Evolutionary conservation across 306 rosid species (phyloP).

Genomic region (Lathyrus aphaca): DNA sequence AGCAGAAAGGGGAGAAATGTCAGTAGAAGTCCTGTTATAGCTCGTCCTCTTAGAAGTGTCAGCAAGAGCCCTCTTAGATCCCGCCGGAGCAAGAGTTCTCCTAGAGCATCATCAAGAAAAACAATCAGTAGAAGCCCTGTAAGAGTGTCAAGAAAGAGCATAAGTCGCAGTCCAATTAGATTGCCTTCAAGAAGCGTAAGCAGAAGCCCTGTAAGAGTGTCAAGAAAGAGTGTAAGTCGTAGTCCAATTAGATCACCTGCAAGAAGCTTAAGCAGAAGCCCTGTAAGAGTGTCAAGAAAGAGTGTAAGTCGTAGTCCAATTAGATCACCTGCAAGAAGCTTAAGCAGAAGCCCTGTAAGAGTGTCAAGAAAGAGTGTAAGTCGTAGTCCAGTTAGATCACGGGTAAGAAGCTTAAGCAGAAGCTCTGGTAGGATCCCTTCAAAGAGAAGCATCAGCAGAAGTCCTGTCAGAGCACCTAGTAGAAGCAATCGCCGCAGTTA

Average conservation of each 20-base stretch:
- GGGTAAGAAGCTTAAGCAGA: slow-evolving; percentile 83
- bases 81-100: slow-evolving; percentile 65
- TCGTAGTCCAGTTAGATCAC: slow-evolving; percentile 70
- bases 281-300: slow-evolving; percentile 60
- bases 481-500: slow-evolving; percentile 71
- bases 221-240: slow-evolving; percentile 62
- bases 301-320: slow-evolving; percentile 74
- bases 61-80: slow-evolving; percentile 54
- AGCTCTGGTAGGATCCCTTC: slow-evolving; percentile 74
- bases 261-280: slow-evolving; percentile 88
- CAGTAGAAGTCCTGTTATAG: slow-evolving; percentile 41
- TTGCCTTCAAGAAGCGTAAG: slow-evolving; percentile 42
- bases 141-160: slow-evolving; percentile 55
- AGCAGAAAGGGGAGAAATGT: slow-evolving; percentile 17
- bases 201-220: slow-evolving; percentile 73
- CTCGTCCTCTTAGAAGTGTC: slow-evolving; percentile 44
- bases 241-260: slow-evolving; percentile 74
- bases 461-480: slow-evolving; percentile 65
- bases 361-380: slow-evolving; percentile 64
- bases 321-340: slow-evolving; percentile 69
- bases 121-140: slow-evolving; percentile 69
- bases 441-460: slow-evolving; percentile 66
- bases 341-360: slow-evolving; percentile 79
- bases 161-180: slow-evolving; percentile 79
- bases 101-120: slow-evolving; percentile 53